phyloP scores from a whole-genome alignment of 1,284 basidiomycete species.

The Afroboletus lepidellus region DNA sequence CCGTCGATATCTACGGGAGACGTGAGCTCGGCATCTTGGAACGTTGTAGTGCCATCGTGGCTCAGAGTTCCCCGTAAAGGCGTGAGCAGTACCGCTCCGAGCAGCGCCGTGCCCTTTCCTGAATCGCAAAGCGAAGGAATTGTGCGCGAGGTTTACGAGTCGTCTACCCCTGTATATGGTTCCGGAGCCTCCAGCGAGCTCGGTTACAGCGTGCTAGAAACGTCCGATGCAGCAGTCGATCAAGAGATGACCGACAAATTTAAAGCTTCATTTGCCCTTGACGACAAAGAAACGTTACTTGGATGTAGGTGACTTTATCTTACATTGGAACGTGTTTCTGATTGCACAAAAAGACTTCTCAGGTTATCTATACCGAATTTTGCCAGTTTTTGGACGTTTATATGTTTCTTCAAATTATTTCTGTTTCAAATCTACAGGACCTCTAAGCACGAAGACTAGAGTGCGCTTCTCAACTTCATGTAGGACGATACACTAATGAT shows the following conservation, averaged over 20 bases:
- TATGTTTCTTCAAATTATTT: constrained; percentile 87
- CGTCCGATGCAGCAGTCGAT: constrained; percentile 61
- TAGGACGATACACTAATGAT: constrained; percentile 11
- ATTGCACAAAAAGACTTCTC: constrained; percentile 66
- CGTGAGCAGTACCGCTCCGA: constrained; percentile 18
- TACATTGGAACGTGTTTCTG: constrained; percentile 8
- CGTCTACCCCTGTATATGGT: constrained; percentile 22
- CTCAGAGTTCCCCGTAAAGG: constrained; percentile 57
- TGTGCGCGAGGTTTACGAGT: constrained; percentile 56
- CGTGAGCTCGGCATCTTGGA: constrained; percentile 43
- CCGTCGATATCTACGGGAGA: constrained; percentile 58
- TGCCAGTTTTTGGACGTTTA: constrained; percentile 84
- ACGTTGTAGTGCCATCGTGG: constrained; percentile 70
- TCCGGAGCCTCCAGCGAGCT: constrained; percentile 51
- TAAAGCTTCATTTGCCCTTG: constrained; percentile 75
- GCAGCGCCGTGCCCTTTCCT: constrained; percentile 2
- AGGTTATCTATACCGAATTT: constrained; percentile 81
- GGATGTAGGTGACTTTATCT: constrained; percentile 62
- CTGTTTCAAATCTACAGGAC: constrained; percentile 84
- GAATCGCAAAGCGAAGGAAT: constrained; percentile 22
- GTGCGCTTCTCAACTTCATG: constrained; percentile 42
- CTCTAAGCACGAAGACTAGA: constrained; percentile 73
- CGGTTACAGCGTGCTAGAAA: constrained; percentile 75
- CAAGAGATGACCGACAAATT: constrained; percentile 74
- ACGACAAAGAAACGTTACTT: constrained; percentile 81